Evolutionary conservation across 257 asterid species (phyloP).

Genomic region (Schizonepeta tenuifolia): DNA sequence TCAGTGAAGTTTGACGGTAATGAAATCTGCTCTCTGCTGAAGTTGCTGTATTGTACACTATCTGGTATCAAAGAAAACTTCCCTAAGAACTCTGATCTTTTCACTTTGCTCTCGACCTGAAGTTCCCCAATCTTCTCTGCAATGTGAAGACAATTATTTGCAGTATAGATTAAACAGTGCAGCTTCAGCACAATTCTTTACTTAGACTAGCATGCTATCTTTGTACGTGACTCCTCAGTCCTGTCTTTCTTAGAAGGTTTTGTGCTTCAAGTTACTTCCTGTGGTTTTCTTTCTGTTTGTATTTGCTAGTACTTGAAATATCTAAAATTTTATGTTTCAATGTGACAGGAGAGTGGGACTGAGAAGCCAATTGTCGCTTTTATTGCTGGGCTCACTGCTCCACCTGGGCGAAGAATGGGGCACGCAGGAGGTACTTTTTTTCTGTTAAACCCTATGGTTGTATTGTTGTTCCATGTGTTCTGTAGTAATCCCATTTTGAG

Average conservation of each 20-base stretch:
- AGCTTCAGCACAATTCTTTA: conserved; percentile 13
- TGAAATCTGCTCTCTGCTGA: not conserved
- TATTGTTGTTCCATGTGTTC: not conserved
- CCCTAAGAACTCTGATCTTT: too few species aligned
- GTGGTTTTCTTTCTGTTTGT: conserved; percentile 15
- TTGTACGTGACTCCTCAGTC: not conserved
- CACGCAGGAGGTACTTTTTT: conserved; percentile 90
- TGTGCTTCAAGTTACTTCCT: conserved; percentile 7
- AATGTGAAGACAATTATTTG: not conserved
- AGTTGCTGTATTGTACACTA: not conserved
- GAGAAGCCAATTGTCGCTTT: conserved; percentile 91
- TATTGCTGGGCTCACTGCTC: conserved; percentile 99
- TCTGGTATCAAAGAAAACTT: not conserved
- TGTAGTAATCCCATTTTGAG: conserved; percentile 11
- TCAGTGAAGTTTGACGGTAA: conserved; percentile 11
- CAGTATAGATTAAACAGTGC: not conserved
- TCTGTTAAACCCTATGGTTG: conserved; percentile 20
- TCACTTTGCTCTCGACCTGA: too few species aligned
- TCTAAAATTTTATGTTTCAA: conserved; percentile 13
- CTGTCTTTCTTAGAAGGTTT: not conserved
- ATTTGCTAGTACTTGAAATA: conserved; percentile 3
- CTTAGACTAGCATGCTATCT: conserved; percentile 1
- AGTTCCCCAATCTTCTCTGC: conserved; percentile 1
- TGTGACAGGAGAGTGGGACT: conserved; percentile 86
- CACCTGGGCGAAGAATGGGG: conserved; percentile 99